Evolutionary conservation across 202 grass and related monocot genomes (phyloP).

Genomic region (Carex arenaria): DNA sequence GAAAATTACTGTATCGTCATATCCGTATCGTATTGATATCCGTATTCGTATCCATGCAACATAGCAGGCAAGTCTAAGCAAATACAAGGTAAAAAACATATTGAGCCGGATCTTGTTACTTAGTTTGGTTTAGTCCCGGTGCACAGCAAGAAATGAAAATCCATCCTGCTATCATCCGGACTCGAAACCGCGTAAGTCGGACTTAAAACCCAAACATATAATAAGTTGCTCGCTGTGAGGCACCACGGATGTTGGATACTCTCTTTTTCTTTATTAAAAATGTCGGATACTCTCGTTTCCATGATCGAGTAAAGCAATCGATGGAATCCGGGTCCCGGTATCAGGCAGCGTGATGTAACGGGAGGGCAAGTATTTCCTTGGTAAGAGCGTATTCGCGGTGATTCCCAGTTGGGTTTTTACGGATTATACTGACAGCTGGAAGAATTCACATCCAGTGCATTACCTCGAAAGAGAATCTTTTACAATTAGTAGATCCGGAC

Average conservation of each 20-base stretch:
- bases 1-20: too few relatives aligned
- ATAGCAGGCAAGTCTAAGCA: too few relatives aligned
- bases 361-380: constrained; percentile 8
- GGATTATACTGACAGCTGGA: neutral
- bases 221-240: neutral
- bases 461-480: too few relatives aligned
- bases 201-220: constrained; percentile 13
- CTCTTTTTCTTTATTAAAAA: too few relatives aligned
- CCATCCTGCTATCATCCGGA: neutral
- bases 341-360: constrained; percentile 10
- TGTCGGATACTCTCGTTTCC: too few relatives aligned
- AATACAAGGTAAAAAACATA: neutral
- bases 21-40: too few relatives aligned
- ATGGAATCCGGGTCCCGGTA: neutral
- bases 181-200: constrained; percentile 13
- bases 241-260: too few relatives aligned
- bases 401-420: constrained; percentile 2
- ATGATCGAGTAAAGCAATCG: too few relatives aligned
- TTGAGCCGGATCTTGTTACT: neutral
- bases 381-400: neutral
- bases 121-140: neutral
- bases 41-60: too few relatives aligned
- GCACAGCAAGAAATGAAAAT: neutral
- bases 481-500: too few relatives aligned
- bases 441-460: too few relatives aligned